A percentile compares a stretch with the other conserved stretches of the same genome.
phyloP scores from a whole-genome alignment of 2,329 filamentous ascomycete species.

The Fusarium vanettenii region DNA sequence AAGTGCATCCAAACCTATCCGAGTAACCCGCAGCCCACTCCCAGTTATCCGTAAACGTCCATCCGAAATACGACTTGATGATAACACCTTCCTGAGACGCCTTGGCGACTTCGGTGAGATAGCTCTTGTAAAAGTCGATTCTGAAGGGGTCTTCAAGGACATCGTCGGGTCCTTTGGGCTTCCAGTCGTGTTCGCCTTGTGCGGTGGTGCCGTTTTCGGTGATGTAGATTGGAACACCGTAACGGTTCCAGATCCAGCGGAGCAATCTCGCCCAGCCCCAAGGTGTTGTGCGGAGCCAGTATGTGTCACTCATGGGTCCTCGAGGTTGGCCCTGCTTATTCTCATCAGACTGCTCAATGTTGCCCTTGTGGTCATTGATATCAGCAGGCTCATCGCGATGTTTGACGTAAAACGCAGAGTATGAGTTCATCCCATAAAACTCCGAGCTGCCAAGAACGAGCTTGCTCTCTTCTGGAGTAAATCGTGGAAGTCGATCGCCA shows the following conservation, averaged over 20 bases:
- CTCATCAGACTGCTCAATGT: constrained; percentile 50
- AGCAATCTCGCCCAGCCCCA: constrained; percentile 53
- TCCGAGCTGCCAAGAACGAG: constrained; percentile 53
- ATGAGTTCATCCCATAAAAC: constrained; percentile 58
- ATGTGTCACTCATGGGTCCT: constrained; percentile 52
- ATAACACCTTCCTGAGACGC: constrained; percentile 52
- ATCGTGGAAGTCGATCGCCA: constrained; percentile 50
- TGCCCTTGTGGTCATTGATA: constrained; percentile 54
- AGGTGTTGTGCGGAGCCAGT: constrained; percentile 53
- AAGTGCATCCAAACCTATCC: constrained; percentile 54
- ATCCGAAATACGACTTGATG: constrained; percentile 55
- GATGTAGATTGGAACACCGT: constrained; percentile 55
- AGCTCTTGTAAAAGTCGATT: constrained; percentile 52
- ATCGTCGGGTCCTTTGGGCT: constrained; percentile 44
- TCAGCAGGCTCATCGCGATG: constrained; percentile 51
- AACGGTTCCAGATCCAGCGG: constrained; percentile 55
- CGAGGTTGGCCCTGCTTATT: constrained; percentile 49
- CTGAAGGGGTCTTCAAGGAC: constrained; percentile 53
- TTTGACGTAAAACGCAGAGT: constrained; percentile 53
- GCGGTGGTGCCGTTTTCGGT: constrained; percentile 57
- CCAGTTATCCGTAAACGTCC: constrained; percentile 58
- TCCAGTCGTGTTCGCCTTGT: constrained; percentile 51
- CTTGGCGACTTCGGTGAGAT: constrained; percentile 52
- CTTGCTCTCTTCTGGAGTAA: constrained; percentile 53
- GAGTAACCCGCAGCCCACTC: constrained; percentile 56